Evolutionary conservation across 345 rosid species (phyloP).

Genomic region (Hevea brasiliensis): DNA sequence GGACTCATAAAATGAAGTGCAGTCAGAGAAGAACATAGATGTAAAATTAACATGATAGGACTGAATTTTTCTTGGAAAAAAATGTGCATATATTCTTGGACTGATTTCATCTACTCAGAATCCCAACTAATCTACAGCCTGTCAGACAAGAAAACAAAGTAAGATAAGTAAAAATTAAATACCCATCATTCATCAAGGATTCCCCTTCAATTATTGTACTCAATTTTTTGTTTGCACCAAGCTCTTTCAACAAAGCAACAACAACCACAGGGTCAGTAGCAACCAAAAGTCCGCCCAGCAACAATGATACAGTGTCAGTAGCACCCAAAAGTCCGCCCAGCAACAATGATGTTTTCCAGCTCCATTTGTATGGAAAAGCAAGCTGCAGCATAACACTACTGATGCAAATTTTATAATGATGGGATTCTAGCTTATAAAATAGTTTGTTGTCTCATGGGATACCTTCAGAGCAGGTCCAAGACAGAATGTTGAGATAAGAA

Average conservation of each 20-base stretch:
- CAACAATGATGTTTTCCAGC: conserved; percentile 86
- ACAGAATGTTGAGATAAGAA: conserved; percentile 74
- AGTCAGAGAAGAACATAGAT: conserved; percentile 12
- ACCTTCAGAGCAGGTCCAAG: conserved; percentile 84
- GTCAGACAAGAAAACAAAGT: conserved; percentile 5
- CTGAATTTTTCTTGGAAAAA: background rate
- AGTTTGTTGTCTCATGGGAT: conserved; percentile 9
- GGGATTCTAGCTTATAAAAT: background rate
- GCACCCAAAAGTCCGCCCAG: conserved; percentile 98
- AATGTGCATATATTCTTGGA: background rate
- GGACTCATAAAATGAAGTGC: conserved; percentile 27
- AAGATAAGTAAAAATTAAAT: conserved; percentile 15
- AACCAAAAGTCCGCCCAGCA: too few relatives aligned
- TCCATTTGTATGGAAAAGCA: conserved; percentile 84
- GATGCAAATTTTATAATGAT: conserved; percentile 7
- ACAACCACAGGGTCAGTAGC: conserved; percentile 99
- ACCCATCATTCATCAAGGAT: conserved; percentile 99
- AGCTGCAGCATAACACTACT: conserved; percentile 54
- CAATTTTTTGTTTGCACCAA: conserved; percentile 96
- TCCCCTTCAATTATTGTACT: conserved; percentile 96
- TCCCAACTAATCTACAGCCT: conserved; percentile 2
- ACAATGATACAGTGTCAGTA: too few relatives aligned
- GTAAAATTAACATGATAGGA: background rate
- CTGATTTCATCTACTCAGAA: conserved; percentile 8
- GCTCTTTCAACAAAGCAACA: conserved; percentile 89